Percentiles rank a stretch among this genome's conserved stretches.
phyloP scores from a whole-genome alignment of 2,329 filamentous ascomycete species.

The Alternaria novae-zelandiae region DNA sequence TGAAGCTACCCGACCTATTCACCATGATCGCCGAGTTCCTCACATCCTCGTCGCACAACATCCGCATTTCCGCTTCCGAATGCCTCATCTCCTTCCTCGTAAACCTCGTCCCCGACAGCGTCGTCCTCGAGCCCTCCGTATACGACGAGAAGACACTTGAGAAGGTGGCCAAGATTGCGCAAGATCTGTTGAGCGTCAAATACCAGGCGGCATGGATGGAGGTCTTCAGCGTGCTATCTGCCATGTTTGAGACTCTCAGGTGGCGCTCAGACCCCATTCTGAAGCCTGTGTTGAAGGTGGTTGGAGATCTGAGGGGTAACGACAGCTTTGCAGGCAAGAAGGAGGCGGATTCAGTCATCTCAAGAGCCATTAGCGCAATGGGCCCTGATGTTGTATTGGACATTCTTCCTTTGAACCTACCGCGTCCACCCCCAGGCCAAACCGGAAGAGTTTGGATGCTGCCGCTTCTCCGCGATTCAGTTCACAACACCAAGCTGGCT shows the following conservation, averaged over 20 bases:
- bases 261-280: constrained; percentile 86
- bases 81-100: constrained; percentile 91
- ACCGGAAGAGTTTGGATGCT: constrained; percentile 93
- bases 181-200: constrained; percentile 81
- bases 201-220: constrained; percentile 96
- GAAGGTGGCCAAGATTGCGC: constrained; percentile 76
- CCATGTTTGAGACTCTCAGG: constrained; percentile 84
- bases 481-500: constrained; percentile 83
- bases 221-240: constrained; percentile 85
- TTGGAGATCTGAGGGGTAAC: constrained; percentile 87
- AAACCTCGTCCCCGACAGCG: constrained; percentile 83
- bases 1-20: constrained; percentile 86
- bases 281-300: constrained; percentile 73
- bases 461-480: constrained; percentile 85
- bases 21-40: constrained; percentile 80
- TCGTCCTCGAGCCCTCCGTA: constrained; percentile 85
- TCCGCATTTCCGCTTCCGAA: constrained; percentile 91
- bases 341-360: constrained; percentile 88
- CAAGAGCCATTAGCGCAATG: constrained; percentile 86
- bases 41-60: constrained; percentile 87
- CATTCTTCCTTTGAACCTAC: constrained; percentile 85
- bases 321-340: constrained; percentile 93
- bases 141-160: constrained; percentile 91
- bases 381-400: constrained; percentile 83
- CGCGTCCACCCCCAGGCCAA: constrained; percentile 76